Base-by-base conservation (phyloP, 1,284 basidiomycete genomes). In the Ustilago curta region DNA sequence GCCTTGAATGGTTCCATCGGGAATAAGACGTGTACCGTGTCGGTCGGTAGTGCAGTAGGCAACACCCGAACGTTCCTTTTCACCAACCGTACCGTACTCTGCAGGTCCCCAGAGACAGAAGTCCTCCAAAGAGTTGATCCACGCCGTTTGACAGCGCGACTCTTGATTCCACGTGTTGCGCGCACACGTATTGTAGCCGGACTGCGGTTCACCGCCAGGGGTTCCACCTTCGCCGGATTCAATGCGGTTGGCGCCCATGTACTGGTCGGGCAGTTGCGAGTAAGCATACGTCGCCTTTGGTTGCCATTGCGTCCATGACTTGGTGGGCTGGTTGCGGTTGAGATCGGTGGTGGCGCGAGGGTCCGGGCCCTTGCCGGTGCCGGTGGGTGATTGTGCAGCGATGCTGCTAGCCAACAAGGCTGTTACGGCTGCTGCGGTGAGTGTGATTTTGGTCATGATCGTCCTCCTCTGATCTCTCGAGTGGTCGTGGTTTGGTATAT, bases 11-110 rank as follows among this genome's bases (percentile, higher is more conserved):
- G 76, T 82, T n/a, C 81, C 83, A 21, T 79, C 76, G 2, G 83
- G 83, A 49, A 84, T 84, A 4, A 83, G 61, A 23, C 83, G 67
- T 5, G 83, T 83, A 9, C 83, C 83, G 51, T 83, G 81, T 19
- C 69, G 76, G 21, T 74, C 59, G 31, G 78, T 84, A 14, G 83
- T 83, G 60, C 83, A 84, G 70, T 82, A 84, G 19, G 80, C 78
- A 12, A 84, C 81, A 44, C 76, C 80, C 8, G 64, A 53, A 2
- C 71, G 48, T 61, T 84, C 83, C 48, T 77, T 66, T n/a, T 77
- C 77, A 18, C 81, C 82, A n/a, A 84, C 62, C 1, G 75, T 71
- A 23, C 65, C 57, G 50, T 54, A 59, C 25, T 63, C 57, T 19
- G 75, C 59, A 8, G 80, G 78, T 21, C 52, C 83, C 76, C 77